Conservation (phyloP, 2,329 filamentous ascomycete genomes). For the Epichloe sibirici region DNA sequence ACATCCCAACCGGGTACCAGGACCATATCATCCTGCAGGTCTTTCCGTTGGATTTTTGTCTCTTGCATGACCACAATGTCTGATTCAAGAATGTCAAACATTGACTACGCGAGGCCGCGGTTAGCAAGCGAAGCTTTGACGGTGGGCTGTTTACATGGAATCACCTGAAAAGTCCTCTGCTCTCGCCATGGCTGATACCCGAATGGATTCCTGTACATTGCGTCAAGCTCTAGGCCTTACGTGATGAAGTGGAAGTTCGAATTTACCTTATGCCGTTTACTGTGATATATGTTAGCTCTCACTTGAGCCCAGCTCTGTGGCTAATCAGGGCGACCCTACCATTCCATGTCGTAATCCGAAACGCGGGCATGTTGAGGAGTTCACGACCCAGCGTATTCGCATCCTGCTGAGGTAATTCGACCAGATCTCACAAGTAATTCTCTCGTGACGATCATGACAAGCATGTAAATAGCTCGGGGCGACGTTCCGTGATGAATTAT, state of each 20-base stretch:
- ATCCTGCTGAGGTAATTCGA: neutral
- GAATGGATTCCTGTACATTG: slow-evolving; percentile 55
- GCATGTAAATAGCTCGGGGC: neutral
- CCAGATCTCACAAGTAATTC: neutral
- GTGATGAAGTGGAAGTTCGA: neutral
- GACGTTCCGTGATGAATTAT: neutral
- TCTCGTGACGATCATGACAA: neutral
- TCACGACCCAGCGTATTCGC: neutral
- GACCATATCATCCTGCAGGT: slow-evolving; percentile 90
- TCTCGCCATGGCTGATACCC: slow-evolving; percentile 74
- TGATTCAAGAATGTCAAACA: slow-evolving; percentile 88
- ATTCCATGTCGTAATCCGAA: slow-evolving; percentile 82
- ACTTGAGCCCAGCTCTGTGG: neutral
- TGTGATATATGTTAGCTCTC: slow-evolving; percentile 20
- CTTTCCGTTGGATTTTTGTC: slow-evolving; percentile 89
- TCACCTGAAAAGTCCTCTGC: slow-evolving; percentile 55
- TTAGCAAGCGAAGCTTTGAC: neutral
- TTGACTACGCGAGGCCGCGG: slow-evolving; percentile 39
- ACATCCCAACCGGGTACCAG: slow-evolving; percentile 91
- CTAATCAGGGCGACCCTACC: slow-evolving; percentile 35
- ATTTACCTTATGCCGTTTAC: slow-evolving; percentile 66
- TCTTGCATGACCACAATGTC: slow-evolving; percentile 96
- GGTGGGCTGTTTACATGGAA: neutral
- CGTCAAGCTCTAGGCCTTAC: neutral
- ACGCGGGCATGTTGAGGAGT: slow-evolving; percentile 40